Conservation (phyloP, 257 asterid genomes). For the Paraleonurus japonicus region DNA sequence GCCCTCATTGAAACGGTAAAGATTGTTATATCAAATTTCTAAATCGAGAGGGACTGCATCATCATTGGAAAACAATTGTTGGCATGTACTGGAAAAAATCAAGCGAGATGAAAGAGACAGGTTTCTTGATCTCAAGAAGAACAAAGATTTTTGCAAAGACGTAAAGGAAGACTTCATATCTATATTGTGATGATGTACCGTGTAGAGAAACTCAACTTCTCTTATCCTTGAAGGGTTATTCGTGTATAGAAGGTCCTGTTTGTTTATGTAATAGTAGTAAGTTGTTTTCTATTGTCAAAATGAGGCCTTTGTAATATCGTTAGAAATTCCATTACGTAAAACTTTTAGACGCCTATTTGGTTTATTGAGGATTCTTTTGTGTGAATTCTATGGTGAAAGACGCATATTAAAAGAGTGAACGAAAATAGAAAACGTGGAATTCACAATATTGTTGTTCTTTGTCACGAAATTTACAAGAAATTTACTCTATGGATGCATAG, state of each 20-base stretch:
- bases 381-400: background rate
- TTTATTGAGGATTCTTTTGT: background rate
- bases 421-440: background rate
- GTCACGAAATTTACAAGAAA: background rate
- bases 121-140: constrained; percentile 19
- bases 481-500: background rate
- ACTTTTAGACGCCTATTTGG: background rate
- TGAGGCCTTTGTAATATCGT: constrained; percentile 1
- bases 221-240: background rate
- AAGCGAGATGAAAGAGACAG: constrained; percentile 3
- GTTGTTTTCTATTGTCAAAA: background rate
- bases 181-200: constrained; percentile 3
- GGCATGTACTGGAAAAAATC: constrained; percentile 13
- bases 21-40: background rate
- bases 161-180: constrained; percentile 9
- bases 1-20: constrained; percentile 25
- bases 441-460: too few relatives aligned
- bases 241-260: constrained; percentile 29
- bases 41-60: background rate
- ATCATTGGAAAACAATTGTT: background rate
- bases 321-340: background rate
- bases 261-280: background rate
- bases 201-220: constrained; percentile 19
- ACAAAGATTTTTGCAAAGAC: background rate
- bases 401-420: background rate